A percentile compares a stretch with the other conserved stretches of the same genome.
phyloP scores from a whole-genome alignment of 2,329 filamentous ascomycete genomes.

The Aspergillus hiratsukae region DNA sequence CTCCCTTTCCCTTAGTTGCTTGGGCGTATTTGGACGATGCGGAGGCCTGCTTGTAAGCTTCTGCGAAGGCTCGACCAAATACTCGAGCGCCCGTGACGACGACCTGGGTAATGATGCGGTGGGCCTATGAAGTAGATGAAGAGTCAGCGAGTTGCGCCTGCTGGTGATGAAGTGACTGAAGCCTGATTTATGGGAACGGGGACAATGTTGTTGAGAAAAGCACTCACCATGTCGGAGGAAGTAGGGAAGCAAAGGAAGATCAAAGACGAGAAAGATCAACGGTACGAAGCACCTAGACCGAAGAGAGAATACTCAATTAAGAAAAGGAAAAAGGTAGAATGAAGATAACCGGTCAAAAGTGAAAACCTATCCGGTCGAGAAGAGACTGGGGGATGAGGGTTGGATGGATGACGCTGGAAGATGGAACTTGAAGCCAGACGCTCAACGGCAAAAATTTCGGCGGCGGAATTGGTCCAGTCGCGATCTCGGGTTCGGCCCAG shows the following conservation, averaged over 20 bases:
- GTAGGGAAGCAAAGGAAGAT: background rate
- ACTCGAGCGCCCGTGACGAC: conserved; percentile 87
- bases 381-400: conserved; percentile 13
- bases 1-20: conserved; percentile 59
- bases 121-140: conserved; percentile 57
- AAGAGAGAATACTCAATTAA: background rate
- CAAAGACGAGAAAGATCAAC: background rate
- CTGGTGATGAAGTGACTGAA: background rate
- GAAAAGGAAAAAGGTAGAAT: background rate
- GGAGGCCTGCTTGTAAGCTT: conserved; percentile 93
- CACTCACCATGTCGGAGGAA: conserved; percentile 22
- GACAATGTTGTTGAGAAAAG: background rate
- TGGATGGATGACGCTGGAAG: background rate
- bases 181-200: background rate
- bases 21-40: conserved; percentile 79
- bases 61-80: conserved; percentile 84
- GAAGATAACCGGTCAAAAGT: conserved; percentile 7
- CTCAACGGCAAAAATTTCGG: conserved; percentile 17
- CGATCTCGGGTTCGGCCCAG: background rate
- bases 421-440: background rate
- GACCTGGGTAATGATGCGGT: conserved; percentile 91
- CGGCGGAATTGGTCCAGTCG: conserved; percentile 4
- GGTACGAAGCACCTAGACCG: background rate
- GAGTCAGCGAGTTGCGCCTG: background rate
- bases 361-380: background rate